Conservation (phyloP, 208 protist species). For the Crithidia brevicula region DNA sequence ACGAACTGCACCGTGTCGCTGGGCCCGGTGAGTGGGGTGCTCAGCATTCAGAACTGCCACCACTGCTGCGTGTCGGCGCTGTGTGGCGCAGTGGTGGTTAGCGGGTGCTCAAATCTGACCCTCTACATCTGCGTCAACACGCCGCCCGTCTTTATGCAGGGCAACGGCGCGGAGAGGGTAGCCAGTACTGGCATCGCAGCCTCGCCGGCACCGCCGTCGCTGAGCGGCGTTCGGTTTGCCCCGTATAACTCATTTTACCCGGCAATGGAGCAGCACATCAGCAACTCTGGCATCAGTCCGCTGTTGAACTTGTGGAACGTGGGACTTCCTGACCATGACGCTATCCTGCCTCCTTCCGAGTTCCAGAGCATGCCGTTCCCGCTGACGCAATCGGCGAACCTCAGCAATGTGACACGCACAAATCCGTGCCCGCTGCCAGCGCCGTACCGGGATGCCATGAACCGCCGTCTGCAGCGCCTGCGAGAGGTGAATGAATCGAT, state of each 20-base stretch:
- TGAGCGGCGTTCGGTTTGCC: conserved; percentile 75
- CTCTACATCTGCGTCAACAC: conserved; percentile 90
- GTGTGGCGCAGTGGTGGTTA: conserved; percentile 81
- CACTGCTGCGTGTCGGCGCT: conserved; percentile 84
- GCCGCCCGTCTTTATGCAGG: conserved; percentile 72
- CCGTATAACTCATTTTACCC: conserved; percentile 93
- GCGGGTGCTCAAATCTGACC: conserved; percentile 69
- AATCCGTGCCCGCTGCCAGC: conserved; percentile 82
- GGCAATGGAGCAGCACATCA: conserved; percentile 85
- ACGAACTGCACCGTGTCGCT: conserved; percentile 89
- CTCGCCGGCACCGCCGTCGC: conserved; percentile 15
- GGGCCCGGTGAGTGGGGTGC: conserved; percentile 81
- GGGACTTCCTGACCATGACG: conserved; percentile 64
- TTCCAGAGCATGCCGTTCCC: conserved; percentile 85
- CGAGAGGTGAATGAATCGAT: conserved; percentile 81
- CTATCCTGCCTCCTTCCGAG: conserved; percentile 78
- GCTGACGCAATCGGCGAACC: conserved; percentile 51
- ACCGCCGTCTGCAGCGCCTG: conserved; percentile 67
- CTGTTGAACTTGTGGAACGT: conserved; percentile 90
- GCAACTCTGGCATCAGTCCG: conserved; percentile 80
- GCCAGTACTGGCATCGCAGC: conserved; percentile 16
- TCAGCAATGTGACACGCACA: conserved; percentile 66
- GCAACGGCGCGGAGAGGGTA: conserved; percentile 32
- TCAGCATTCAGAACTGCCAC: conserved; percentile 83
- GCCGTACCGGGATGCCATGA: conserved; percentile 72